Base-by-base conservation (phyloP, 495 filamentous ascomycete genomes). In the Penicillium samsonianum region DNA sequence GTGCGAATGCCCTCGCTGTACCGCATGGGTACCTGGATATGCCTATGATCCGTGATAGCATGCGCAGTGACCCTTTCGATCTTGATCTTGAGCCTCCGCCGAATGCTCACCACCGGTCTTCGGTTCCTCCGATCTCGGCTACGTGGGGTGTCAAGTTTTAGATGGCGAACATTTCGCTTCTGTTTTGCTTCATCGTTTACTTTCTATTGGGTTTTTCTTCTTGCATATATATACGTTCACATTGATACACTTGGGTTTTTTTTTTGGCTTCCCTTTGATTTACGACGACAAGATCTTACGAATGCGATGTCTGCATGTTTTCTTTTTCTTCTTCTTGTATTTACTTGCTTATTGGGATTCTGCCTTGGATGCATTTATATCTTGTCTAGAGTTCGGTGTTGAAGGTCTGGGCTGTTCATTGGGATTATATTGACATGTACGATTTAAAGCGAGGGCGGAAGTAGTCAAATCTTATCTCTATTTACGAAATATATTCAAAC, bases 61-160 rank as follows among this genome's bases (percentile, higher is more conserved):
- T 61, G 12, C 84, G 84, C 54, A 87, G 84, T 16, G 82, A 89
- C 50, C 85, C 85, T 0, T 89, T 87, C 59, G 86, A 89, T 61
- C 88, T 87, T 59, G 86, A 89, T 60, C 70, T 88, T 1, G 84
- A 87, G 49, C 70, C 76, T 25, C 81, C 82, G 8, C 57, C 53
- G 5, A 67, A 50, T 20, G 57, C 51, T 5, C 57, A 61, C 20
- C 57, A 59, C 12, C 38, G 56, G 17, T 55, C 61, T 41, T 58
- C 57, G n/a, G 38, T 47, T 19, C 50, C 55, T 53, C 54, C 53
- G 14, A 49, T 44, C 5, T 44, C 56, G 9, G 48, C 54, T 1
- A 40, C 25, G n/a, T 55, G 54, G 56, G 51, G 48, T 26, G 23
- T 46, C 30, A 55, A 47, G 22, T 55, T 55, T 9, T 55, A 52